phyloP scores from a whole-genome alignment of 2,329 filamentous ascomycete species.

The Coniella lustricola region DNA sequence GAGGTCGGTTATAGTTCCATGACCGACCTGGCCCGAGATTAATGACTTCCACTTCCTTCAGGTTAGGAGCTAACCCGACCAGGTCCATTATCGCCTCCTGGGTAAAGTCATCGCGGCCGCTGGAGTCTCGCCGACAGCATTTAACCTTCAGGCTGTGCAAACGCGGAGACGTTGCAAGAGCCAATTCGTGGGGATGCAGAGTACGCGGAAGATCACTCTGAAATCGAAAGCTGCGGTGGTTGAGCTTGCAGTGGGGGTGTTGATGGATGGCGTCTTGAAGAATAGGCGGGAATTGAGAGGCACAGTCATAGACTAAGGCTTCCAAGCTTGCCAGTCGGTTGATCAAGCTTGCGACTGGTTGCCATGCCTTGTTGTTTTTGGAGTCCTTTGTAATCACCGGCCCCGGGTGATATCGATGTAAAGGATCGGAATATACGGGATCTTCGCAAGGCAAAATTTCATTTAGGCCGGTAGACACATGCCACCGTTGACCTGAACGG shows the following conservation, averaged over 20 bases:
- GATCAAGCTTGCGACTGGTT: background rate
- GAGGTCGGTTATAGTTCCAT: background rate
- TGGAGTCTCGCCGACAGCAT: background rate
- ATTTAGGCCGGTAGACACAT: background rate
- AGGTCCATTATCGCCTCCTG: constrained; percentile 6
- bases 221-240: constrained; percentile 4
- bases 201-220: background rate
- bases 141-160: background rate
- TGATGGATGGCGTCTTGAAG: constrained; percentile 3
- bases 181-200: constrained; percentile 1
- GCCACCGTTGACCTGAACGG: background rate
- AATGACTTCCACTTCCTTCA: background rate
- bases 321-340: background rate
- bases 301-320: constrained; percentile 3
- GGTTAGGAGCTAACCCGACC: constrained; percentile 1
- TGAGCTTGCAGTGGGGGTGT: constrained; percentile 4
- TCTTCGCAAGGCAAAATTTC: background rate
- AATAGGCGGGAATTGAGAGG: constrained; percentile 2
- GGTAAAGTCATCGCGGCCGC: background rate
- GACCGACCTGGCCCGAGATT: background rate
- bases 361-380: constrained; percentile 3
- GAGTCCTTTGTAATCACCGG: background rate
- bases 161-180: constrained; percentile 2
- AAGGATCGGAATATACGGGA: no score
- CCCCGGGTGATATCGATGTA: background rate